Evolutionary conservation across 1,139 yeast genomes (phyloP), one percentile per base, ranked within the genome.

Genomic region (Debaryomyces robertsiae): DNA sequence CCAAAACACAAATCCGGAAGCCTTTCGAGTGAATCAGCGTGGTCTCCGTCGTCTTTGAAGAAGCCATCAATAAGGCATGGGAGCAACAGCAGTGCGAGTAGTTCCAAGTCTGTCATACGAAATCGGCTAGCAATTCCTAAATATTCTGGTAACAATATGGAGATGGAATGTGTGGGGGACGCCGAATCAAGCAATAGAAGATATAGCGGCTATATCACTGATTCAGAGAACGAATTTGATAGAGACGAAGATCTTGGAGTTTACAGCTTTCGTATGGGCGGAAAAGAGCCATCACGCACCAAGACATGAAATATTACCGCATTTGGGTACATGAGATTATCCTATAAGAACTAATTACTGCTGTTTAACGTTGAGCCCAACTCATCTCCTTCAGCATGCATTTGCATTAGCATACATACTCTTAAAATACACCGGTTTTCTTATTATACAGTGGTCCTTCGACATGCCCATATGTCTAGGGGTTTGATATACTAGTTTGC

Each of bases 171-270:
- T 22, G 28, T 36, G n/a, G 34, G 39, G 14, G 43, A 39, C 18
- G 29, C 28, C 27, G 34, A 25, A 31, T 37, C 39, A 9, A 13
- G 22, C 10, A 31, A 38, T 13, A 44, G 54, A 33, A 42, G 47
- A 38, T 41, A 35, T 13, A 53, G 57, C 43, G 59, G 58, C 10
- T 53, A 55, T 38, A 39, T 46, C 3, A 46, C 54, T 11, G 59
- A 55, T 41, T 46, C 50, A 18, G 59, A 55, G 32, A 39, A 46
- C 22, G 55, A 49, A 27, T 27, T 30, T n/a, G 33, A 31, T 27
- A 31, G 16, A 4, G 25, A 23, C 9, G 28, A 23, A 6, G 28
- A 25, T 9, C 28, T n/a, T 5, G 28, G 28, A 9, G 14, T 25
- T 11, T 25, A 25, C 28, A 9, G 10, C 5, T 25, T 25, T 11